A percentile compares a stretch with the other conserved stretches of the same genome.
Evolutionary conservation across 140 eudicot species (phyloP).

Genomic region (Bidens hawaiensis): DNA sequence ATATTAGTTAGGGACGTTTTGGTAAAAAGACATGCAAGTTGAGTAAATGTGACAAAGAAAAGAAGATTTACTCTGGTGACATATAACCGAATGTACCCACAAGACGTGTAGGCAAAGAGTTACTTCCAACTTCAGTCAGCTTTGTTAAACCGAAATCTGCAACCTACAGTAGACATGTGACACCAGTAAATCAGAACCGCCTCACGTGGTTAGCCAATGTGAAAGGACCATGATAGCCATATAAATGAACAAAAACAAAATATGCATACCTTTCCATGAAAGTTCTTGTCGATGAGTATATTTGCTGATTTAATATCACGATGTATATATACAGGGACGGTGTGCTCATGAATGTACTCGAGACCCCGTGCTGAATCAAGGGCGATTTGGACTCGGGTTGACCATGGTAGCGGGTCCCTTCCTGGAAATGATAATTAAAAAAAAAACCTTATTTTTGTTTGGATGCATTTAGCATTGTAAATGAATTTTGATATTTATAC

Average conservation of each 20-base stretch:
- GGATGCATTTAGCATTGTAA: constrained; percentile 6
- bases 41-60: not conserved
- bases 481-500: not conserved
- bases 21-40: not conserved
- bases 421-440: constrained; percentile 35
- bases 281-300: constrained; percentile 80
- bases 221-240: too few relatives aligned
- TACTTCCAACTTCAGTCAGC: constrained; percentile 72
- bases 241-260: not conserved
- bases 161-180: constrained; percentile 40
- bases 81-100: constrained; percentile 98
- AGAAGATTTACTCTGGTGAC: constrained; percentile 87
- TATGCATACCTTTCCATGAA: constrained; percentile 64
- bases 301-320: constrained; percentile 97
- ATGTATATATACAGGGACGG: constrained; percentile 92
- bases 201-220: not conserved
- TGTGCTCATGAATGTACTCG: constrained; percentile 94
- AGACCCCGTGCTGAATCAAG: constrained; percentile 96
- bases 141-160: constrained; percentile 92
- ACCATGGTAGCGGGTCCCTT: constrained; percentile 75
- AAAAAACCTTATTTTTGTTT: not conserved
- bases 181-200: constrained; percentile 8
- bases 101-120: constrained; percentile 67
- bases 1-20: too few relatives aligned
- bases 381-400: constrained; percentile 89